Evolutionary conservation across 2,329 filamentous ascomycete species (phyloP).

Genomic region (Aspergillus calidoustus): DNA sequence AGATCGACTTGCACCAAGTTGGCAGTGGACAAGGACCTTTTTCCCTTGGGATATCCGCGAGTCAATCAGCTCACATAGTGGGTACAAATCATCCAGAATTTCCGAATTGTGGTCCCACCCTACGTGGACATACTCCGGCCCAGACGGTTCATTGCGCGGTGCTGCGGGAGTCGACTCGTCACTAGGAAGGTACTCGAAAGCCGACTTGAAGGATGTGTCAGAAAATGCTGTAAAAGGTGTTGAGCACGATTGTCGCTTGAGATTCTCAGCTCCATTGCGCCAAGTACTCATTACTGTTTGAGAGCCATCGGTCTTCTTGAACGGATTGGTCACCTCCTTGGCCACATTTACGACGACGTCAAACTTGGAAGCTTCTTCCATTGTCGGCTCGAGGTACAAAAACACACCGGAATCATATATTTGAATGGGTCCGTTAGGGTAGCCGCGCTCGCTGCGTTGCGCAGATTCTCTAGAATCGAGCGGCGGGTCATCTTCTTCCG

Average conservation of each 20-base stretch:
- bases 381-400: conserved; percentile 66
- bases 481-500: conserved; percentile 54
- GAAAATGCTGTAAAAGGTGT: conserved; percentile 52
- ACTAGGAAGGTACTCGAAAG: conserved; percentile 46
- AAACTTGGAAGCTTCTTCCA: conserved; percentile 62
- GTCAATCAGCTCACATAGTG: conserved; percentile 65
- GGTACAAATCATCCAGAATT: conserved; percentile 65
- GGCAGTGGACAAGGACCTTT: conserved; percentile 67
- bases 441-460: conserved; percentile 65
- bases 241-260: conserved; percentile 39
- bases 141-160: conserved; percentile 37
- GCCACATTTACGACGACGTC: conserved; percentile 69
- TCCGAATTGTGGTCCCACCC: conserved; percentile 71
- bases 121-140: conserved; percentile 69
- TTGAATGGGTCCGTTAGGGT: conserved; percentile 66
- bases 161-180: conserved; percentile 36
- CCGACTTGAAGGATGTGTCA: conserved; percentile 55
- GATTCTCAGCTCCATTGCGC: conserved; percentile 52
- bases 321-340: conserved; percentile 67
- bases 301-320: conserved; percentile 42
- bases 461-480: conserved; percentile 58
- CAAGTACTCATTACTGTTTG: conserved; percentile 49
- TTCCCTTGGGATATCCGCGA: conserved; percentile 61
- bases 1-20: conserved; percentile 67
- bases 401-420: conserved; percentile 67